A percentile compares a stretch with the other conserved stretches of the same genome.
Evolutionary conservation across 2,329 filamentous ascomycete genomes (phyloP).

Genomic region (Mollisiaceae sp.): DNA sequence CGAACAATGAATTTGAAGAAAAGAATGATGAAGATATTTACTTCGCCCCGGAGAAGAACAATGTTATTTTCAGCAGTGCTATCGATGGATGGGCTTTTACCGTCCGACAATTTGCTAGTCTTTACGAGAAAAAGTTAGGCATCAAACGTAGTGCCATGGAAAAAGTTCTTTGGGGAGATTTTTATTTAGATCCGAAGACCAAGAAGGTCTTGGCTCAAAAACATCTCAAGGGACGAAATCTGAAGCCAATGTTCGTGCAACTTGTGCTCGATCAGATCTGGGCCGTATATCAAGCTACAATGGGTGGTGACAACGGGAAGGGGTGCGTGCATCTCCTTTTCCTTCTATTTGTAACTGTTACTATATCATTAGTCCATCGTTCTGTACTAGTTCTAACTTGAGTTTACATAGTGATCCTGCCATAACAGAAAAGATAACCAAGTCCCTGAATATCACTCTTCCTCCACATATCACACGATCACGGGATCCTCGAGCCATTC

Average conservation of each 20-base stretch:
- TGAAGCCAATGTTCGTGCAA: slow-evolving; percentile 98
- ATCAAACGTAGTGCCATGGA: slow-evolving; percentile 89
- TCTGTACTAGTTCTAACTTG: slow-evolving; percentile 39
- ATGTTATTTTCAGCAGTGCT: slow-evolving; percentile 97
- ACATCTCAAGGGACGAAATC: slow-evolving; percentile 86
- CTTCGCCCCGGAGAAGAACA: slow-evolving; percentile 97
- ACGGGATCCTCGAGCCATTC: slow-evolving; percentile 79
- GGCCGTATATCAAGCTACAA: slow-evolving; percentile 92
- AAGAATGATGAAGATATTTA: slow-evolving; percentile 96
- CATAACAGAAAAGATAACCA: slow-evolving; percentile 92
- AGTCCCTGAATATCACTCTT: slow-evolving; percentile 83
- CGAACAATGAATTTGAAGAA: slow-evolving; percentile 79
- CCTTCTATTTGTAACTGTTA: slow-evolving; percentile 37
- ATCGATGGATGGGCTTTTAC: slow-evolving; percentile 99
- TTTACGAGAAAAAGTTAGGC: slow-evolving; percentile 96
- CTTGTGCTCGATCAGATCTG: slow-evolving; percentile 94
- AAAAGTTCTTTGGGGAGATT: slow-evolving; percentile 96
- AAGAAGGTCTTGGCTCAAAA: slow-evolving; percentile 90
- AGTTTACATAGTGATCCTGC: slow-evolving; percentile 65
- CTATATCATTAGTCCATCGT: slow-evolving; percentile 15
- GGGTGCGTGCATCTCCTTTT: slow-evolving; percentile 63
- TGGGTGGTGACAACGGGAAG: slow-evolving; percentile 79
- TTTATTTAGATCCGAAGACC: slow-evolving; percentile 94
- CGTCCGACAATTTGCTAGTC: slow-evolving; percentile 85
- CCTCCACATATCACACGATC: slow-evolving; percentile 84